Conservation (phyloP, 805 yeast genomes). For the Candida maesae region DNA sequence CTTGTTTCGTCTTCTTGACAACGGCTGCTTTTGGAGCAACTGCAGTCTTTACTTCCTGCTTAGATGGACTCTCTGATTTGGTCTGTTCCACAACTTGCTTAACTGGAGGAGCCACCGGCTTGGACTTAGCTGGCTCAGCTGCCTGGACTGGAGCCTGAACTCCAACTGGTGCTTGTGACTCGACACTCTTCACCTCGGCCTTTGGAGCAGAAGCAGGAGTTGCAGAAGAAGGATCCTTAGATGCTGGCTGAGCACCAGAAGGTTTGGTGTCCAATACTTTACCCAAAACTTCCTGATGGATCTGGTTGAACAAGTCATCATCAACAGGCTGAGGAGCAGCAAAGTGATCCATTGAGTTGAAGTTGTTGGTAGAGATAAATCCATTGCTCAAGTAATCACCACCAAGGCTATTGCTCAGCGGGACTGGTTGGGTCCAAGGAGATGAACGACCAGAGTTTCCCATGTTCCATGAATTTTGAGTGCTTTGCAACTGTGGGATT, state of each 20-base stretch:
- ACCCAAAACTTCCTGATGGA: conserved; percentile 39
- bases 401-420: conserved; percentile 4
- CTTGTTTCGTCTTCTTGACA: conserved; percentile 2
- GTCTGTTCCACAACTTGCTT: no score
- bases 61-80: no score
- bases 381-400: conserved; percentile 6
- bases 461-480: conserved; percentile 16
- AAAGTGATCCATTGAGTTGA: conserved; percentile 1
- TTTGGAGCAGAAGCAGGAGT: neutral
- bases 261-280: conserved; percentile 33
- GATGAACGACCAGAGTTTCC: conserved; percentile 18
- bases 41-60: no score
- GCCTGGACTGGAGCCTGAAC: conserved; percentile 2
- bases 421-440: conserved; percentile 20
- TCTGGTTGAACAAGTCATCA: conserved; percentile 33
- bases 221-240: no score
- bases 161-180: conserved; percentile 1
- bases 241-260: neutral
- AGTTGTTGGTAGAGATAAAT: conserved; percentile 3
- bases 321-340: conserved; percentile 9
- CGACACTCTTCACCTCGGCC: no score
- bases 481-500: conserved; percentile 15
- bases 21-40: neutral
- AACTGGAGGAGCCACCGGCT: neutral
- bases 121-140: neutral